Evolutionary conservation across 306 rosid genomes (phyloP).

Genomic region (Gastrolobium villosum): DNA sequence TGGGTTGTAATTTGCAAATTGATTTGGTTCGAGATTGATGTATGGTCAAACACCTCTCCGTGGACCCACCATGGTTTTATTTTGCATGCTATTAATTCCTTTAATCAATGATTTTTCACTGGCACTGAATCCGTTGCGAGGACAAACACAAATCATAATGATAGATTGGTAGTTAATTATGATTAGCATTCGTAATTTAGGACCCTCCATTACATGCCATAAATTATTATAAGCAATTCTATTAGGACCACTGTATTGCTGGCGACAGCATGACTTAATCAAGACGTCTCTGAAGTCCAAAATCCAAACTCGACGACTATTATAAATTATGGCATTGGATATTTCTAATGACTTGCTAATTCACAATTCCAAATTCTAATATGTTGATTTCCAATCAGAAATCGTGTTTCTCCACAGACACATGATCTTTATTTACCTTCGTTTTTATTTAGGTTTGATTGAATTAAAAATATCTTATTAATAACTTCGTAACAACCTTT

Average conservation of each 20-base stretch:
- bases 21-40: background rate
- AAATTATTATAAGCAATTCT: background rate
- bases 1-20: slow-evolving; percentile 22
- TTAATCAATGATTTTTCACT: slow-evolving; percentile 15
- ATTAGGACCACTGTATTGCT: background rate
- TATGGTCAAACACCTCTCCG: slow-evolving; percentile 1
- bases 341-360: background rate
- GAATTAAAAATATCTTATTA: too few species aligned
- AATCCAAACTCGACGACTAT: background rate
- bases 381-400: too few species aligned
- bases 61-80: slow-evolving; percentile 12
- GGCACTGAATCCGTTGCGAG: slow-evolving; percentile 38
- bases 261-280: slow-evolving; percentile 2
- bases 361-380: background rate
- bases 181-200: slow-evolving; percentile 5
- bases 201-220: slow-evolving; percentile 33
- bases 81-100: slow-evolving; percentile 1
- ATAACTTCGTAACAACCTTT: too few species aligned
- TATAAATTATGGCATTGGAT: background rate
- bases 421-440: too few species aligned
- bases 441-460: too few species aligned
- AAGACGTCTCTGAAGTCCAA: slow-evolving; percentile 16
- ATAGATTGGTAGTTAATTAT: slow-evolving; percentile 4
- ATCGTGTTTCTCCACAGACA: too few species aligned
- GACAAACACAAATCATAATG: slow-evolving; percentile 21